phyloP scores from a whole-genome alignment of 129 eudicot genomes.

The Smallanthus sonchifolius region DNA sequence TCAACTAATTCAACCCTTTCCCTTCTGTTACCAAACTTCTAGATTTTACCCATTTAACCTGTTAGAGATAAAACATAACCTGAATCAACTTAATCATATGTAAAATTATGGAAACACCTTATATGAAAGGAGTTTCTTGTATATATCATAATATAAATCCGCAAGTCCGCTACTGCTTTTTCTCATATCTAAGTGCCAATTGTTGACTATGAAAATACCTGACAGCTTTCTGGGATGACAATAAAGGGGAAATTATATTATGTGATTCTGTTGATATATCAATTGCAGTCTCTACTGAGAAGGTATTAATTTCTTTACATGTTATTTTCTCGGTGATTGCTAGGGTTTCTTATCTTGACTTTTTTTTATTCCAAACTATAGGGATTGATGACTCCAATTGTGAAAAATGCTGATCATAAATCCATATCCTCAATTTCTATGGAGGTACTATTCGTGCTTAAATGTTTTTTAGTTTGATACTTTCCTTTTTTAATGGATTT shows the following conservation, averaged over 20 bases:
- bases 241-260: constrained; percentile 64
- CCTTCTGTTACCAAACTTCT: not conserved
- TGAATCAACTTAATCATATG: not conserved
- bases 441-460: constrained; percentile 52
- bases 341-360: not conserved
- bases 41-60: not conserved
- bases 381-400: constrained; percentile 98
- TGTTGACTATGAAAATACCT: constrained; percentile 16
- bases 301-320: constrained; percentile 41
- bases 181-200: constrained; percentile 8
- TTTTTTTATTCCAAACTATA: constrained; percentile 22
- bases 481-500: not conserved
- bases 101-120: not conserved
- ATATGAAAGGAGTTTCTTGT: not conserved
- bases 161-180: not conserved
- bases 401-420: constrained; percentile 91
- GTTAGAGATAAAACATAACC: not conserved
- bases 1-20: not conserved
- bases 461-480: not conserved
- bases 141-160: not conserved
- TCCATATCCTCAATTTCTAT: constrained; percentile 79
- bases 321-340: not conserved
- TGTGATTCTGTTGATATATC: constrained; percentile 90
- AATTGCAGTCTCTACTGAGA: constrained; percentile 98
- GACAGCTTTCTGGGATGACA: constrained; percentile 84